Conservation (phyloP, 2,329 filamentous ascomycete genomes). For the Peltaster fructicola region DNA sequence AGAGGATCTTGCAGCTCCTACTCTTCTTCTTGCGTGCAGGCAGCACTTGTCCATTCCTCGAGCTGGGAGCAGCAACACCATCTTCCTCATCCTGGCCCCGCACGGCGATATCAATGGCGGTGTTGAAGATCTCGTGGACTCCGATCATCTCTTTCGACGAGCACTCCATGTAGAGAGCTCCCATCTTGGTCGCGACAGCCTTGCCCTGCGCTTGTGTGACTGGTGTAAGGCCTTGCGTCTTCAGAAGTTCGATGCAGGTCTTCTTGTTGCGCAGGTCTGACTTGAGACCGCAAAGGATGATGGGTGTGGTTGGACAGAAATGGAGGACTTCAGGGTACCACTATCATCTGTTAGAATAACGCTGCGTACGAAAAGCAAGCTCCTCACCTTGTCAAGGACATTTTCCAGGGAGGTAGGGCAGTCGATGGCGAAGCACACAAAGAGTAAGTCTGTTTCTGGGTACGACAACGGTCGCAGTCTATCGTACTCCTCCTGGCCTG, state of each 20-base stretch:
- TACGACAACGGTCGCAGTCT: constrained; percentile 88
- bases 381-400: constrained; percentile 85
- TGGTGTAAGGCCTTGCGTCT: constrained; percentile 89
- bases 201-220: constrained; percentile 83
- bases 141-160: constrained; percentile 94
- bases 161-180: constrained; percentile 91
- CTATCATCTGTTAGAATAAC: constrained; percentile 29
- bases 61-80: constrained; percentile 21
- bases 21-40: constrained; percentile 58
- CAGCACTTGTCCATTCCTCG: constrained; percentile 11
- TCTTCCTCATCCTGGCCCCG: constrained; percentile 40
- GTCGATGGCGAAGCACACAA: constrained; percentile 98
- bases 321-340: constrained; percentile 99
- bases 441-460: constrained; percentile 91
- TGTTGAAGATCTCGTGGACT: constrained; percentile 90
- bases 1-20: constrained; percentile 67
- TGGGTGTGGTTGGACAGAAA: constrained; percentile 93
- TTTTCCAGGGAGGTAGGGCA: constrained; percentile 97
- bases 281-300: constrained; percentile 91
- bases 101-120: constrained; percentile 78
- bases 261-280: constrained; percentile 90
- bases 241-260: constrained; percentile 95
- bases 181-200: constrained; percentile 81
- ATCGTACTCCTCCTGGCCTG: constrained; percentile 97
- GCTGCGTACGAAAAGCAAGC: no score